A percentile compares a stretch with the other conserved stretches of the same genome.
These are phyloP conservation scores for Talaromyces sp. DNA, from an alignment of 2,329 filamentous ascomycete species.

Conservation along the genomic window DNA sequence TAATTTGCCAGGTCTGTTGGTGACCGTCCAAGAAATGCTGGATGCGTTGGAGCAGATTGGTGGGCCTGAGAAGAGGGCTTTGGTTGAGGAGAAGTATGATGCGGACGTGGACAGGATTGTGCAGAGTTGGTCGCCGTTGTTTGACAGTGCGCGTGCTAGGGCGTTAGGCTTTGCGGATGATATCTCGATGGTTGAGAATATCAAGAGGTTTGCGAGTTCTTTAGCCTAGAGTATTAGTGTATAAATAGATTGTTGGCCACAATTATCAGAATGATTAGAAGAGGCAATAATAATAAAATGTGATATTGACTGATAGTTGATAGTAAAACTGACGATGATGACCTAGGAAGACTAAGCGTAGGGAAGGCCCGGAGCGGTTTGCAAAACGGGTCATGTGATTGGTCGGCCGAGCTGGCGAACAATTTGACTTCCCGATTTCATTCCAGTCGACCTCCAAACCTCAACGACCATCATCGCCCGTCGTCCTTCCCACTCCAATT, in stretches of 20 bases:
- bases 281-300: not conserved
- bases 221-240: conserved; percentile 20
- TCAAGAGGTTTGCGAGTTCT: conserved; percentile 36
- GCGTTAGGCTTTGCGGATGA: conserved; percentile 46
- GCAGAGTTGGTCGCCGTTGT: conserved; percentile 58
- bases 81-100: conserved; percentile 55
- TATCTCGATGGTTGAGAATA: conserved; percentile 40
- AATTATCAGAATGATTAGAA: not conserved
- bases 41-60: conserved; percentile 56
- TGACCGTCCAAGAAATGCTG: conserved; percentile 59
- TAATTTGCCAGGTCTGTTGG: conserved; percentile 54
- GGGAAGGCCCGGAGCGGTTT: conserved; percentile 26
- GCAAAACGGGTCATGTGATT: conserved; percentile 46
- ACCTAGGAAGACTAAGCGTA: not conserved
- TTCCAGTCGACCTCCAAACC: conserved; percentile 32
- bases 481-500: conserved; percentile 48
- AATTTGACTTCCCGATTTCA: conserved; percentile 47
- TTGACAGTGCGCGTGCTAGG: conserved; percentile 54
- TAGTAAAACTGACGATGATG: not conserved
- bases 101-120: conserved; percentile 55
- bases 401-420: conserved; percentile 38
- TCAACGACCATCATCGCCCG: conserved; percentile 29
- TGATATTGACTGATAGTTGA: too few relatives aligned
- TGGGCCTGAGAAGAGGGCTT: conserved; percentile 52
- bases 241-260: not conserved